Evolutionary conservation across 768 basidiomycete genomes (phyloP).

Genomic region (Russula virescens): DNA sequence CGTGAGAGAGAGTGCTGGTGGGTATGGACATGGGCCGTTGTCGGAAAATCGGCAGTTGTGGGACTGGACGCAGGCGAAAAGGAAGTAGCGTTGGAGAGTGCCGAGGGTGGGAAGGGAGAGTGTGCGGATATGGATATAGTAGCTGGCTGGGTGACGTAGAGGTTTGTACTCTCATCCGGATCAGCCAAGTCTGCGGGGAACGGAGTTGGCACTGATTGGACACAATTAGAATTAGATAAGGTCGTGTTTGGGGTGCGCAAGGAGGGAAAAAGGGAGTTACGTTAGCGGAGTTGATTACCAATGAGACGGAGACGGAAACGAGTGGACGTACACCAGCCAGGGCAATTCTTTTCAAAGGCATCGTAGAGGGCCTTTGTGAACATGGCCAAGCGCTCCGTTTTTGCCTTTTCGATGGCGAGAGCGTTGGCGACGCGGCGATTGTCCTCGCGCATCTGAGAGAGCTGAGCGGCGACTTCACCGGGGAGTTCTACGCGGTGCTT

Average conservation of each 20-base stretch:
- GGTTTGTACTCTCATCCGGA: conserved; percentile 49
- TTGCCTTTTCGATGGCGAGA: conserved; percentile 49
- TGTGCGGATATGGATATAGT: conserved; percentile 33
- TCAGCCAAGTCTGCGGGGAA: conserved; percentile 51
- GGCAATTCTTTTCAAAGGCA: conserved; percentile 49
- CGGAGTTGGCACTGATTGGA: conserved; percentile 33
- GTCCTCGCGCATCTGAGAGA: conserved; percentile 66
- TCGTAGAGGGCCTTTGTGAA: conserved; percentile 62
- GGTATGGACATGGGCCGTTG: conserved; percentile 27
- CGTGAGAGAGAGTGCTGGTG: conserved; percentile 43
- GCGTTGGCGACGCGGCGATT: conserved; percentile 53
- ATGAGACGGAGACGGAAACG: background rate
- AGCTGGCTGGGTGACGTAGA: conserved; percentile 64
- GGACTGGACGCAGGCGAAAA: conserved; percentile 49
- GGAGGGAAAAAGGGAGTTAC: background rate
- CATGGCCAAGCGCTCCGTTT: conserved; percentile 54
- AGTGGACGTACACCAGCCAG: conserved; percentile 43
- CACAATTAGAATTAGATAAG: conserved; percentile 23
- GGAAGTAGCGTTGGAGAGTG: conserved; percentile 37
- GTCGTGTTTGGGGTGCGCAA: conserved; percentile 2
- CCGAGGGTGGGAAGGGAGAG: conserved; percentile 35
- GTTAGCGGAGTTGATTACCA: background rate
- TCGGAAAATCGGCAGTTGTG: conserved; percentile 43
- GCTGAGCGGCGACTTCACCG: conserved; percentile 66
- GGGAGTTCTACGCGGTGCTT: conserved; percentile 75